Conservation (phyloP, 208 protist species). For the Trypanosoma vivax region DNA sequence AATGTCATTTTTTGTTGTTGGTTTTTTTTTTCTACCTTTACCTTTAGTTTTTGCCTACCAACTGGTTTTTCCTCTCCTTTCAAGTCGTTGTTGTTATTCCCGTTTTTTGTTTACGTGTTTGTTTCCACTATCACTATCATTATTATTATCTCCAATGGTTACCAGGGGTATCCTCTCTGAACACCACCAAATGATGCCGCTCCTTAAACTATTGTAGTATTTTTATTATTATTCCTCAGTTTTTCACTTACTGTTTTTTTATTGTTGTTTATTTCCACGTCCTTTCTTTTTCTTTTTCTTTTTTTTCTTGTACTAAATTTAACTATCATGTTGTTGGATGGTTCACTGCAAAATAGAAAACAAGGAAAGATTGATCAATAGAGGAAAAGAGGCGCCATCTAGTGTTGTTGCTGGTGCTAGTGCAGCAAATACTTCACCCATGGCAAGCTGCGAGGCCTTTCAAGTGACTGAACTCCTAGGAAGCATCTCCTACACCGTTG, state of each 20-base stretch:
- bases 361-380: too few species aligned
- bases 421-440: neutral
- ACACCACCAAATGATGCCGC: too few species aligned
- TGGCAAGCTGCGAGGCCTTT: slow-evolving; percentile 14
- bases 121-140: too few species aligned
- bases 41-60: too few species aligned
- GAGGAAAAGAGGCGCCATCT: too few species aligned
- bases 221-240: neutral
- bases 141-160: too few species aligned
- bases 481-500: slow-evolving; percentile 24
- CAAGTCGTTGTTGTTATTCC: too few species aligned
- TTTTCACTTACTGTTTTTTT: neutral
- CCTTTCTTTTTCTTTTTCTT: slow-evolving; percentile 13
- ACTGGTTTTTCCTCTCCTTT: too few species aligned
- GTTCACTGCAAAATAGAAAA: too few species aligned
- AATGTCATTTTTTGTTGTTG: neutral
- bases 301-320: neutral
- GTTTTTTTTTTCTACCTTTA: neutral
- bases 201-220: too few species aligned
- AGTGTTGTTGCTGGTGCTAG: neutral
- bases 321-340: neutral
- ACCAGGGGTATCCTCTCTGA: too few species aligned
- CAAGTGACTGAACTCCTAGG: slow-evolving; percentile 15
- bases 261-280: neutral
- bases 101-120: too few species aligned